Conservation (phyloP, 2,329 filamentous ascomycete species). For the Juglanconis oblonga region DNA sequence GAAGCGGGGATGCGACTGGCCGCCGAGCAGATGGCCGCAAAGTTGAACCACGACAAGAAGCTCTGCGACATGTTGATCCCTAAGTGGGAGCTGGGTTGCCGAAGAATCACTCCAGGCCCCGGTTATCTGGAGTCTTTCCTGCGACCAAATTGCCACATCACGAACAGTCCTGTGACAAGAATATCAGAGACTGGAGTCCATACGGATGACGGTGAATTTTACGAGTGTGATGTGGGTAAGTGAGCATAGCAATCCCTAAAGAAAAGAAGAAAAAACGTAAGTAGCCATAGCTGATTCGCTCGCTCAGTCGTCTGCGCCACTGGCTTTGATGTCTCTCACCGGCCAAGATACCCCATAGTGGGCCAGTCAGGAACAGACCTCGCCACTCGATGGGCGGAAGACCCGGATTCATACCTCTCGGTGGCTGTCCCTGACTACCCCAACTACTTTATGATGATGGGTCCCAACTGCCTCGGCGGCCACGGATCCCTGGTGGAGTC, state of each 20-base stretch:
- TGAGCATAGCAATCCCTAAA: not conserved
- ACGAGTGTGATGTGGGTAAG: constrained; percentile 18
- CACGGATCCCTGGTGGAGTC: no score
- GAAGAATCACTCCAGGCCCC: constrained; percentile 20
- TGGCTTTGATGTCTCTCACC: constrained; percentile 56
- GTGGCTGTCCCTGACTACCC: no score
- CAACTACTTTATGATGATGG: no score
- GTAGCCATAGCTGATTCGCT: no score
- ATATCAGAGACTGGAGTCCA: constrained; percentile 13
- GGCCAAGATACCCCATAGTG: constrained; percentile 56
- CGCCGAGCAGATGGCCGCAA: constrained; percentile 36
- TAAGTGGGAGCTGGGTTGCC: constrained; percentile 22
- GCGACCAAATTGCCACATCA: constrained; percentile 19
- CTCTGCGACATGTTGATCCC: constrained; percentile 32
- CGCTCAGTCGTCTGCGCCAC: constrained; percentile 57
- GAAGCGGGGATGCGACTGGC: constrained; percentile 38
- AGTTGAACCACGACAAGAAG: constrained; percentile 36
- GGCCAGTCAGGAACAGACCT: constrained; percentile 49
- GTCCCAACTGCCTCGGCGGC: no score
- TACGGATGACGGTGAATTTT: constrained; percentile 14
- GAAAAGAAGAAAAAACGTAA: not conserved
- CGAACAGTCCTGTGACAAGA: constrained; percentile 19
- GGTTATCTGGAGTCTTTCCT: constrained; percentile 23
- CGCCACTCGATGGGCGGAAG: constrained; percentile 51
- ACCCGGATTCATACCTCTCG: constrained; percentile 59